A percentile compares a stretch with the other conserved stretches of the same genome.
These are phyloP conservation scores for Alternaria sp. DNA, from an alignment of 2,329 filamentous ascomycete species.

Conservation along the genomic window DNA sequence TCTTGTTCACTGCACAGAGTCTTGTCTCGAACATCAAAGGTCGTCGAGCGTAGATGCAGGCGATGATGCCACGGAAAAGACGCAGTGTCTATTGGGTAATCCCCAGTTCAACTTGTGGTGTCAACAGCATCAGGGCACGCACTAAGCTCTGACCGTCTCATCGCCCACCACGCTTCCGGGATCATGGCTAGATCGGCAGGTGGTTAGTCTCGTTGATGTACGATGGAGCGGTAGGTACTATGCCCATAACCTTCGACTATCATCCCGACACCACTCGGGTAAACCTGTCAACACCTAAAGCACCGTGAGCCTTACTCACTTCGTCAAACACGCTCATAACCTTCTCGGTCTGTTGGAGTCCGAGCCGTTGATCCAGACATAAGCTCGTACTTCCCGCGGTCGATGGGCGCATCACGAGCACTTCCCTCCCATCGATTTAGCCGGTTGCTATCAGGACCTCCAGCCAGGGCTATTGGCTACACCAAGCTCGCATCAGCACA, in stretches of 20 bases:
- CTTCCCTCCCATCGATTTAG: conserved; percentile 3
- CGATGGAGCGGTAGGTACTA: background rate
- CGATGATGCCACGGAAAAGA: background rate
- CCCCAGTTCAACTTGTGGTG: background rate
- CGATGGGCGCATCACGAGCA: background rate
- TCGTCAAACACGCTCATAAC: background rate
- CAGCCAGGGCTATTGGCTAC: background rate
- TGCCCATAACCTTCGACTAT: background rate
- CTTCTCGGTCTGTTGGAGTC: background rate
- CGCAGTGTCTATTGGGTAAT: background rate
- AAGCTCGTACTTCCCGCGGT: background rate
- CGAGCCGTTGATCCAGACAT: background rate
- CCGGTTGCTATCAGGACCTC: conserved; percentile 1
- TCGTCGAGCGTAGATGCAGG: background rate
- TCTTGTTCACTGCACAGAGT: background rate
- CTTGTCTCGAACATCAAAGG: background rate
- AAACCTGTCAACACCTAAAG: background rate
- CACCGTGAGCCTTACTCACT: background rate
- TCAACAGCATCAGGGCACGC: background rate
- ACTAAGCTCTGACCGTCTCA: background rate
- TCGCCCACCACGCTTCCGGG: background rate
- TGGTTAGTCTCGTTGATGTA: background rate
- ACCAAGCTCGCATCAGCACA: background rate
- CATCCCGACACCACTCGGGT: background rate
- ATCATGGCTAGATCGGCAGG: background rate